Conservation (phyloP, 495 filamentous ascomycete genomes). For the Neurospora discreta region DNA sequence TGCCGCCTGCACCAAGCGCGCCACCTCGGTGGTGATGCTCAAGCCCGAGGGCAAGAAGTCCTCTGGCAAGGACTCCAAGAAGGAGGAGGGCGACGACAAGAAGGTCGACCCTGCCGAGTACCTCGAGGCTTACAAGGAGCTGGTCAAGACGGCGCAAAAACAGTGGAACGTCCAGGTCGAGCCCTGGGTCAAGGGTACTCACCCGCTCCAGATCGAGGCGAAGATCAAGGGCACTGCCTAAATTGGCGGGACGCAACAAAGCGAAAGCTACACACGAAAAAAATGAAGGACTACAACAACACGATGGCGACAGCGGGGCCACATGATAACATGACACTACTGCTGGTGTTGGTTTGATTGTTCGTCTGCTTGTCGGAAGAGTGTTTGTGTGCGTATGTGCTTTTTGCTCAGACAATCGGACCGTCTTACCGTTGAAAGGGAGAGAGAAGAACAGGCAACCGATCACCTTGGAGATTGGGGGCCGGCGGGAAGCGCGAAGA, state of each 20-base stretch:
- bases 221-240: neutral
- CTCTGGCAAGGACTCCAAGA: constrained; percentile 33
- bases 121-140: constrained; percentile 57
- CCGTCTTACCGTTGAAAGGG: neutral
- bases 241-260: neutral
- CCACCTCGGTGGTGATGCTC: constrained; percentile 91
- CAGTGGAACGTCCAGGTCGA: constrained; percentile 34
- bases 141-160: constrained; percentile 64
- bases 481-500: neutral
- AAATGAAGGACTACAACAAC: neutral
- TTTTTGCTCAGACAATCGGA: neutral
- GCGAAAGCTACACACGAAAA: neutral
- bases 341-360: neutral
- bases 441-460: neutral
- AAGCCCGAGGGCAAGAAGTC: constrained; percentile 47
- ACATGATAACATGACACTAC: neutral
- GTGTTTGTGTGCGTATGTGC: neutral
- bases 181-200: constrained; percentile 23
- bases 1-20: constrained; percentile 84
- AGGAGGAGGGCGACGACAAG: constrained; percentile 20
- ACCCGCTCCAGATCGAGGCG: constrained; percentile 16
- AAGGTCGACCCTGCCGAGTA: constrained; percentile 54
- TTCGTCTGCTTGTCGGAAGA: neutral
- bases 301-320: neutral
- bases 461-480: neutral